Conservation (phyloP, 2,329 filamentous ascomycete genomes). For the Diaporthe amygdali region DNA sequence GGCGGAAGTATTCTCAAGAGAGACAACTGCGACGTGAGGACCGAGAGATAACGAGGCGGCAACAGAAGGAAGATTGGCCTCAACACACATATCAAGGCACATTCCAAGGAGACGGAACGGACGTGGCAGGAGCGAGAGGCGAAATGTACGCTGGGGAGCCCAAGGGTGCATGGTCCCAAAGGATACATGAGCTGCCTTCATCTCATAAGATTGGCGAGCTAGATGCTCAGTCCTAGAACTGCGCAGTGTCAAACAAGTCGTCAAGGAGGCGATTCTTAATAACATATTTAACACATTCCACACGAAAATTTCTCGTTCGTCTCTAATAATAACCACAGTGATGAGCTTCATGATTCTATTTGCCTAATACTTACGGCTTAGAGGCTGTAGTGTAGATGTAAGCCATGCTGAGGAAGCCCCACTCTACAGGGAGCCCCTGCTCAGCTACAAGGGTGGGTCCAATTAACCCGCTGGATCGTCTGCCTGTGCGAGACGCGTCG, state of each 20-base stretch:
- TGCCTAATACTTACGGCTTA: neutral
- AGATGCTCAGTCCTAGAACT: neutral
- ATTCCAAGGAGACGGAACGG: neutral
- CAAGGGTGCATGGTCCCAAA: neutral
- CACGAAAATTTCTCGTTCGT: neutral
- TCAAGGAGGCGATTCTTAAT: neutral
- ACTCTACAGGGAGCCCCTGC: neutral
- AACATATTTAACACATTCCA: neutral
- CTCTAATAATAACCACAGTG: neutral
- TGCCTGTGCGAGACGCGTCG: slow-evolving; percentile 1
- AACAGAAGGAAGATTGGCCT: neutral
- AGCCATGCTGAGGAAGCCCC: neutral
- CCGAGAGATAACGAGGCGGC: neutral
- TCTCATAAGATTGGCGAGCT: neutral
- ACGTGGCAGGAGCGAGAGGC: neutral
- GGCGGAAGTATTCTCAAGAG: neutral
- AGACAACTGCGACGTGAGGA: neutral
- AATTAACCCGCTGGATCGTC: slow-evolving; percentile 1
- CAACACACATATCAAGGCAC: neutral
- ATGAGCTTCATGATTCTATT: neutral
- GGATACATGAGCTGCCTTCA: neutral
- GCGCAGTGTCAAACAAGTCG: no score
- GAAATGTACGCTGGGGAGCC: neutral
- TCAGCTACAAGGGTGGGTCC: neutral
- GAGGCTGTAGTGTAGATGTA: neutral